A percentile compares a stretch with the other conserved stretches of the same genome.
phyloP scores from a whole-genome alignment of 257 asterid genomes.

The Nicotiana paniculata region DNA sequence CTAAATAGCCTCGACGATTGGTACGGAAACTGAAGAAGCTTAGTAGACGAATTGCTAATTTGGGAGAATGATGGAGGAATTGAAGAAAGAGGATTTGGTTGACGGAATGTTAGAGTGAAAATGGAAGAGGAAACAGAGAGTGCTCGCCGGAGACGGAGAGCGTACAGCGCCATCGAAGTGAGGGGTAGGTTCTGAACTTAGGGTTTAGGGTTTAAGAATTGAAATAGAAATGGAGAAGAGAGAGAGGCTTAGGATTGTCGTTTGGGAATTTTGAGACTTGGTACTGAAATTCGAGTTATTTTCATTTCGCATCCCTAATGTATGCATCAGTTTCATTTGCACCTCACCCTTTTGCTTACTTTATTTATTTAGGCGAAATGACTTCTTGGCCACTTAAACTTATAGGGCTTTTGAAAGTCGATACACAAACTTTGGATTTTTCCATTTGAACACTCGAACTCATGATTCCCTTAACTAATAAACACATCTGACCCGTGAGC shows the following conservation, averaged over 20 bases:
- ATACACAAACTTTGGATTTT: too few relatives aligned
- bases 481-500: too few relatives aligned
- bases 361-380: too few relatives aligned
- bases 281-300: background rate
- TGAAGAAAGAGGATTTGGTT: constrained; percentile 5
- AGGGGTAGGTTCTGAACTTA: background rate
- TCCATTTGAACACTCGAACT: too few relatives aligned
- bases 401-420: too few relatives aligned
- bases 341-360: background rate
- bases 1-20: constrained; percentile 32
- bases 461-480: too few relatives aligned
- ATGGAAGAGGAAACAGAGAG: constrained; percentile 26
- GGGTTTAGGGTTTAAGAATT: constrained; percentile 20
- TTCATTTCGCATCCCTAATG: too few relatives aligned
- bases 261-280: background rate
- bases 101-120: constrained; percentile 3
- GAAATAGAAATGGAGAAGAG: background rate
- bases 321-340: background rate
- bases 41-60: background rate
- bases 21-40: background rate
- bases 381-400: too few relatives aligned
- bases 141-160: constrained; percentile 33
- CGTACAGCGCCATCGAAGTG: constrained; percentile 19
- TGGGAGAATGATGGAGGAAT: constrained; percentile 20
- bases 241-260: background rate